Evolutionary conservation across 441 rosid genomes (phyloP), one percentile per base, ranked within the genome.

Genomic region (Erodium moschatum): DNA sequence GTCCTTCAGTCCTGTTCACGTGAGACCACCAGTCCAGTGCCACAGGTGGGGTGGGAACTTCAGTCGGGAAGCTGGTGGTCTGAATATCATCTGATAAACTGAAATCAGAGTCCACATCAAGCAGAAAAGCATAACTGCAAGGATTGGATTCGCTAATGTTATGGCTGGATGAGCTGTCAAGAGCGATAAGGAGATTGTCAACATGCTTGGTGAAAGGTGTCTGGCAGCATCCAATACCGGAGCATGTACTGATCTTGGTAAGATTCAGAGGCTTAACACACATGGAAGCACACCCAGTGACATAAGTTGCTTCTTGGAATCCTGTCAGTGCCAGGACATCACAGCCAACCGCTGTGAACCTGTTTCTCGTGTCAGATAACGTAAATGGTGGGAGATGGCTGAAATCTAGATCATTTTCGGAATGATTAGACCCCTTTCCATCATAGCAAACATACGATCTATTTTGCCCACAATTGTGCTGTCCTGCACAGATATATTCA

Each of bases 61-160:
- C 9, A 7, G 4, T 1, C 19, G 10, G 18, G 10, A 27, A 1
- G 5, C 5, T 12, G n/a, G n/a, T 48, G 7, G 19, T 48, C 16
- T 56, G 19, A 18, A 33, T 1, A 5, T 44, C 31, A 4, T 21
- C 21, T 2, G 11, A 67, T n/a, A 62, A 40, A 10, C 50, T 18
- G 33, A 19, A 12, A 9, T 5, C 9, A n/a, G 13, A 21, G 8
- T 44, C 13, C 13, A 6, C 13, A 13, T 62, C 67, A n/a, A 27
- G 67, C 0, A 70, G 8, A 9, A 63, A 70, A 0, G 67, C 67
- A 0, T 44, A 70, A 29, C 67, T 33, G 6, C 72, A 70, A 38
- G 67, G 58, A 29, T 29, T 46, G 42, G 24, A 70, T 1, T 15
- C 0, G 1, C 0, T 0, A 20, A 12, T 35, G 4, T 0, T 0